phyloP scores from a whole-genome alignment of 2,329 filamentous ascomycete genomes.

The Acrocalymma vagum region DNA sequence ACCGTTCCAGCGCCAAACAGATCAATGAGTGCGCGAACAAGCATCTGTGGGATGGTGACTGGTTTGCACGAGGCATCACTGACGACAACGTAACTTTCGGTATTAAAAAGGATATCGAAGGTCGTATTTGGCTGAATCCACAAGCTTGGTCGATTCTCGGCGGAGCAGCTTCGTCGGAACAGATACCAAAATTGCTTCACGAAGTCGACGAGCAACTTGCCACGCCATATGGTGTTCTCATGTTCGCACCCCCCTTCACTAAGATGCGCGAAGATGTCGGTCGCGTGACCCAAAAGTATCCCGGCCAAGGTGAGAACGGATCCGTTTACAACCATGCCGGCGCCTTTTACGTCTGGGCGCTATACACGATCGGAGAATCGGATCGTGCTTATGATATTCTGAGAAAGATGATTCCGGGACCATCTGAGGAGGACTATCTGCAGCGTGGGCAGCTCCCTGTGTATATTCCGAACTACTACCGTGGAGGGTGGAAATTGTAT shows the following conservation, averaged over 20 bases:
- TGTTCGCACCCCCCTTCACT: slow-evolving; percentile 65
- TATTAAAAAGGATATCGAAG: slow-evolving; percentile 59
- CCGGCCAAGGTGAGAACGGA: slow-evolving; percentile 66
- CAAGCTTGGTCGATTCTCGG: slow-evolving; percentile 65
- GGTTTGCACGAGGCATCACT: slow-evolving; percentile 67
- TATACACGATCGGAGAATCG: slow-evolving; percentile 60
- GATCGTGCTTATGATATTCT: slow-evolving; percentile 62
- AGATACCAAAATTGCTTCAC: slow-evolving; percentile 56
- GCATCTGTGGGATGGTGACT: slow-evolving; percentile 65
- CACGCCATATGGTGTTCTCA: slow-evolving; percentile 63
- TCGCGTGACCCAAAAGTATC: slow-evolving; percentile 66
- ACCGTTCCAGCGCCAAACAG: slow-evolving; percentile 53
- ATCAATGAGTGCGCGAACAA: slow-evolving; percentile 62
- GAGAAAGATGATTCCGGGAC: slow-evolving; percentile 64
- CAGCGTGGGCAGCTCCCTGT: slow-evolving; percentile 65
- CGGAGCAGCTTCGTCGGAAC: slow-evolving; percentile 56
- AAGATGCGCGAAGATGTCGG: slow-evolving; percentile 67
- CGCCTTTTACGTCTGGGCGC: slow-evolving; percentile 63
- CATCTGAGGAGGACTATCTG: slow-evolving; percentile 59
- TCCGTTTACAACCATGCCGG: slow-evolving; percentile 67
- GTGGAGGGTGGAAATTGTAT: slow-evolving; percentile 42
- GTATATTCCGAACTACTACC: slow-evolving; percentile 68
- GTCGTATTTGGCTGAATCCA: slow-evolving; percentile 67
- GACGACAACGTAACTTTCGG: slow-evolving; percentile 64
- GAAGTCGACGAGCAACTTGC: slow-evolving; percentile 61